phyloP scores from a whole-genome alignment of 352 stramenopile species.

The Peronospora farinosa region DNA sequence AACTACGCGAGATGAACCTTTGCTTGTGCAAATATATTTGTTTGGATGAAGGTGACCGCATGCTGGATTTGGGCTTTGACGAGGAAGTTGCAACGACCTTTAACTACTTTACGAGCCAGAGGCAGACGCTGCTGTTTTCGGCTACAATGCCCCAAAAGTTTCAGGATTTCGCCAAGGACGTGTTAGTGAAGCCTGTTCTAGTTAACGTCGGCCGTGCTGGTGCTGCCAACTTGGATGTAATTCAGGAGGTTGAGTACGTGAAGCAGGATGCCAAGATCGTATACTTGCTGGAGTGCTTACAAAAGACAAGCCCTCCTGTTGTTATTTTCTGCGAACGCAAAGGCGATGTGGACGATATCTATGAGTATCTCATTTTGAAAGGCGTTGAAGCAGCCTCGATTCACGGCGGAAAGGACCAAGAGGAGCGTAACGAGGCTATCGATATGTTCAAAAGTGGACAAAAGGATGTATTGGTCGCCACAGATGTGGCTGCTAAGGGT shows the following conservation, averaged over 20 bases:
- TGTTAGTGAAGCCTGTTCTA: constrained; percentile 93
- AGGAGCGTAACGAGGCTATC: constrained; percentile 96
- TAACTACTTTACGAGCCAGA: constrained; percentile 95
- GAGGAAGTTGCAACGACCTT: constrained; percentile 94
- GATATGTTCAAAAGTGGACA: constrained; percentile 88
- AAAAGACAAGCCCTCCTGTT: constrained; percentile 97
- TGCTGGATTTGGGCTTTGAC: constrained; percentile 94
- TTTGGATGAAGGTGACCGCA: constrained; percentile 97
- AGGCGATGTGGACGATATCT: constrained; percentile 97
- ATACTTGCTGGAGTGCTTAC: constrained; percentile 96
- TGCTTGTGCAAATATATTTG: constrained; percentile 96
- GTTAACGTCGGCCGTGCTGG: constrained; percentile 98
- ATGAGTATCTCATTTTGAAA: constrained; percentile 98
- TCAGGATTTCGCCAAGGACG: constrained; percentile 96
- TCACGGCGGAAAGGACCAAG: constrained; percentile 97
- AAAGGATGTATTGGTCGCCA: constrained; percentile 98
- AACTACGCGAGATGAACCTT: constrained; percentile 91
- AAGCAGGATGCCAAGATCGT: constrained; percentile 99
- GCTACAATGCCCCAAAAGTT: constrained; percentile 99
- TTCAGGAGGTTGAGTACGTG: constrained; percentile 99
- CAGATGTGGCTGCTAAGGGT: constrained; percentile 97
- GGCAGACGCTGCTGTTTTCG: constrained; percentile 97
- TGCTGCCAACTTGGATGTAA: constrained; percentile 97
- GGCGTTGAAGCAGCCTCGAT: constrained; percentile 93
- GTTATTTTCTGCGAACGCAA: constrained; percentile 98